Evolutionary conservation across 83 land plant genomes (phyloP).

Genomic region (Picea abies): DNA sequence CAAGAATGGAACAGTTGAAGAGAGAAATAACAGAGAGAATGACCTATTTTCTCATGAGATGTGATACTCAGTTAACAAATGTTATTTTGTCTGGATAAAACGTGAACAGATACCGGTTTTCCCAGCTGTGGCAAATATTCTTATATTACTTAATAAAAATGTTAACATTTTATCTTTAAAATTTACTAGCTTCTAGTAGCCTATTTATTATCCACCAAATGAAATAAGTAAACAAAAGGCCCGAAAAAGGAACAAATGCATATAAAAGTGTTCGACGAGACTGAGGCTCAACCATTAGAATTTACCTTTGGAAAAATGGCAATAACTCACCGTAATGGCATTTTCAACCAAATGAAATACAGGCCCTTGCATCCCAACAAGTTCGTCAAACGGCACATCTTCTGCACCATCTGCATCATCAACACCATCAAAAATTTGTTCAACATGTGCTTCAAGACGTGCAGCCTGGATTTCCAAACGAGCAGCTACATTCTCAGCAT

Average conservation of each 20-base stretch:
- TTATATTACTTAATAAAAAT: conserved; percentile 5
- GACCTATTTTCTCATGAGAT: not conserved
- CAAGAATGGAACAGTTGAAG: not conserved
- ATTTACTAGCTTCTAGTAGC: not conserved
- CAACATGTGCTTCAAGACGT: conserved; percentile 94
- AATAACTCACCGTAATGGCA: conserved; percentile 87
- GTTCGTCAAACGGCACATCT: conserved; percentile 99
- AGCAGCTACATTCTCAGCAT: conserved; percentile 97
- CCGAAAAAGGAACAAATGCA: not conserved
- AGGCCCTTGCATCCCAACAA: conserved; percentile 99
- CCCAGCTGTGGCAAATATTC: not conserved
- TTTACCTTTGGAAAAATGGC: not conserved
- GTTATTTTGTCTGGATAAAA: not conserved
- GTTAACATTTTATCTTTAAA: not conserved
- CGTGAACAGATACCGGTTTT: not conserved
- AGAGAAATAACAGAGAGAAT: not conserved
- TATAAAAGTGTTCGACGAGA: not conserved
- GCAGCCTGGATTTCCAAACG: conserved; percentile 94
- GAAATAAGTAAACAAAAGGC: not conserved
- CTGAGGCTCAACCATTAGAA: not conserved
- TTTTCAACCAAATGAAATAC: conserved; percentile 94
- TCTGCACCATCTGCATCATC: conserved; percentile 99
- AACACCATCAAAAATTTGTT: conserved; percentile 98
- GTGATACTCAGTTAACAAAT: not conserved
- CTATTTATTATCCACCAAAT: not conserved